Evolutionary conservation across 768 basidiomycete genomes (phyloP).

Genomic region (Boletus vinaceobasis): DNA sequence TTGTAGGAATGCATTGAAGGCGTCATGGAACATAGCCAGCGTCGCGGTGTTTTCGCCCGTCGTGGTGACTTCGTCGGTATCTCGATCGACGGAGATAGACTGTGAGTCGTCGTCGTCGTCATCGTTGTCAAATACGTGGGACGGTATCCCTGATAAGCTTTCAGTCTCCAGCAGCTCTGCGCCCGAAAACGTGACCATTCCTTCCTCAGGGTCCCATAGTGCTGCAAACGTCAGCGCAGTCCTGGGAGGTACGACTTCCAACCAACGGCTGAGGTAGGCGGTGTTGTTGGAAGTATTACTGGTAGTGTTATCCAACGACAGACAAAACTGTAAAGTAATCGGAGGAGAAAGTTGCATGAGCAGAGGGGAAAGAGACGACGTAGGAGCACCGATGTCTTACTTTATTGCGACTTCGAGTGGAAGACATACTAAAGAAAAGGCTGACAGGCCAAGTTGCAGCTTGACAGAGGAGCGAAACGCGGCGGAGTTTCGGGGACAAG

Average conservation of each 20-base stretch:
- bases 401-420: slow-evolving; percentile 17
- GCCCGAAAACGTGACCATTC: slow-evolving; percentile 55
- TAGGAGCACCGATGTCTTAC: slow-evolving; percentile 10
- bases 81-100: slow-evolving; percentile 10
- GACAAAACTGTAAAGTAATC: slow-evolving; percentile 14
- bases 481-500: background rate
- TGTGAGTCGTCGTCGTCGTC: slow-evolving; percentile 21
- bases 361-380: background rate
- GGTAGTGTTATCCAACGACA: slow-evolving; percentile 21
- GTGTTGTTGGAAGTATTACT: slow-evolving; percentile 8
- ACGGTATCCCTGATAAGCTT: slow-evolving; percentile 1
- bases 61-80: slow-evolving; percentile 2
- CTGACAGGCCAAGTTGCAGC: background rate
- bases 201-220: slow-evolving; percentile 56
- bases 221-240: slow-evolving; percentile 57
- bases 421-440: slow-evolving; percentile 12
- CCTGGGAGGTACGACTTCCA: slow-evolving; percentile 54
- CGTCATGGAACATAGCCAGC: slow-evolving; percentile 27
- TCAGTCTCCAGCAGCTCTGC: slow-evolving; percentile 41
- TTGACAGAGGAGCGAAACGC: background rate
- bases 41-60: slow-evolving; percentile 23
- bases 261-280: slow-evolving; percentile 43
- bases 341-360: background rate
- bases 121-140: slow-evolving; percentile 18
- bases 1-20: slow-evolving; percentile 27